These are phyloP conservation scores for Fomitopsis palustris DNA, from an alignment of 1,284 basidiomycete genomes.

Conservation along the genomic window DNA sequence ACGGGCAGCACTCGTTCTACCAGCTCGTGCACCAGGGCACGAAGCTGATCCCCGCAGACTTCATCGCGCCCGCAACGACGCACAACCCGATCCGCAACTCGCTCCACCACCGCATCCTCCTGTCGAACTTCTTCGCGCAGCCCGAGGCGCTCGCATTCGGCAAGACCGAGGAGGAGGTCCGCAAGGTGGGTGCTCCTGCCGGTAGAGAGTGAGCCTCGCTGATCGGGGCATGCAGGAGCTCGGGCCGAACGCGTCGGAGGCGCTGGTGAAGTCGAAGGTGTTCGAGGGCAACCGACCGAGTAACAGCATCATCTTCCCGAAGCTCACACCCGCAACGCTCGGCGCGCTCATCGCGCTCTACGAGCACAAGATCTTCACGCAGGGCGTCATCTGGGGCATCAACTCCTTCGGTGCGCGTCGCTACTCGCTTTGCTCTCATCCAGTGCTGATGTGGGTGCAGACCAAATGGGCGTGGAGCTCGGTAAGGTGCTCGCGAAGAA, in stretches of 20 bases:
- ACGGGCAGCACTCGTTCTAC: slow-evolving; percentile 99
- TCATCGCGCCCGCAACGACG: slow-evolving; percentile 91
- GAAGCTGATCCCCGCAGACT: slow-evolving; percentile 91
- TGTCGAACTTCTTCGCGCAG: slow-evolving; percentile 98
- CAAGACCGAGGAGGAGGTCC: slow-evolving; percentile 90
- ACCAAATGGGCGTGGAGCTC: slow-evolving; percentile 95
- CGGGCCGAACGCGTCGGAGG: slow-evolving; percentile 71
- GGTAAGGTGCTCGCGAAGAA: slow-evolving; percentile 97
- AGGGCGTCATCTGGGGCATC: slow-evolving; percentile 97
- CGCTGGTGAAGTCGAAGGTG: slow-evolving; percentile 94
- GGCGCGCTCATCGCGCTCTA: slow-evolving; percentile 89
- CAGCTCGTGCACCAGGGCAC: slow-evolving; percentile 96
- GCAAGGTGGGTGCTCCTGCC: slow-evolving; percentile 29
- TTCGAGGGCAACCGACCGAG: slow-evolving; percentile 98
- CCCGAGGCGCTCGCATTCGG: slow-evolving; percentile 97
- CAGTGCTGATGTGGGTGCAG: slow-evolving; percentile 30
- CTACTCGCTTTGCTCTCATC: not conserved
- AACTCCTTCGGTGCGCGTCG: slow-evolving; percentile 82
- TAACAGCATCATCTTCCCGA: slow-evolving; percentile 94
- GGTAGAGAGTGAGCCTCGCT: too few relatives aligned
- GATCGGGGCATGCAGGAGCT: slow-evolving; percentile 55
- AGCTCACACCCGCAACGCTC: slow-evolving; percentile 87
- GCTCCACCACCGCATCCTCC: slow-evolving; percentile 95
- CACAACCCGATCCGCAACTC: slow-evolving; percentile 87
- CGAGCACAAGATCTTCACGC: slow-evolving; percentile 99